Base-by-base conservation (phyloP, 1,139 yeast genomes). In the Geotrichum phurueaensis region DNA sequence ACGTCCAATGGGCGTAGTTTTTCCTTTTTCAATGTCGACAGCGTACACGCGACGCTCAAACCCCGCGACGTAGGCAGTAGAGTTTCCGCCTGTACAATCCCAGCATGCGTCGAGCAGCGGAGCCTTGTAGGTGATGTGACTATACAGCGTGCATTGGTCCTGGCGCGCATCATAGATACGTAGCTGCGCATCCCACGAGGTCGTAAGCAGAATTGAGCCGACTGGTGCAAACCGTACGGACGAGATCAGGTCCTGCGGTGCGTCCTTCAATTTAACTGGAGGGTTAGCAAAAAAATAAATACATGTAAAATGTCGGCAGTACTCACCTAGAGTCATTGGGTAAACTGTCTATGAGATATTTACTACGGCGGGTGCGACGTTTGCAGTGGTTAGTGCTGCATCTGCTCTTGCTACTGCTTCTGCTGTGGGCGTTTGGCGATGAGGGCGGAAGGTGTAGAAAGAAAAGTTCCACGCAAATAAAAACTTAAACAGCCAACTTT, bases 111-210 rank as follows among this genome's bases (percentile, higher is more conserved):
- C 73, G 27, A 73, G 65, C n/a, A 74, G 51, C 0, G 76, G 75
- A 1, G 73, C 73, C 4, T 63, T 64, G 53, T 68, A 66, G 7
- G 62, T 62, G 2, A 70, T 58, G 3, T 65, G 57, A 20, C 64
- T 54, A 47, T 62, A 57, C 29, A 66, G 58, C 13, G 61, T 48
- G 15, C 62, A 64, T 1, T 63, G 53, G 10, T 66, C 64, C 6
- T 58, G 63, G 3, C 62, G 57, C 22, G 67, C 63, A 53, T 70
- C 68, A 59, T 73, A 75, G 3, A 74, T 65, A 39, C 72, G 66
- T 3, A 75, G 60, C 15, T 68, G 66, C 10, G 68, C 62, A 56
- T 75, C 78, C 78, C 78, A 75, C 2, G 76, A 72, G n/a, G 76
- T 66, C 2, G 68, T 71, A n/a, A 76, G 66, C 43, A 75, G 65